Base-by-base conservation (phyloP, 306 rosid species). In the Pterocarpus santalinus region DNA sequence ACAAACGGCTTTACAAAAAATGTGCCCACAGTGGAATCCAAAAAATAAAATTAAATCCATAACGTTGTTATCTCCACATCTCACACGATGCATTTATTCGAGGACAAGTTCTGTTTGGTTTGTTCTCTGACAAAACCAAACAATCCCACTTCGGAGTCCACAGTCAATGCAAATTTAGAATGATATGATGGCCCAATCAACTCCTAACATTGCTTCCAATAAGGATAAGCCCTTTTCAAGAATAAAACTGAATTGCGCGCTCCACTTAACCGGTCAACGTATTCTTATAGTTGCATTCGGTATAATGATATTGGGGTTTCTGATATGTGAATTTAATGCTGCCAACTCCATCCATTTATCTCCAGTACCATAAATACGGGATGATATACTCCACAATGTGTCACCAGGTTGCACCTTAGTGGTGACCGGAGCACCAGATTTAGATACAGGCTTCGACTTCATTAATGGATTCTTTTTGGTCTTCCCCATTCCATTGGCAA, bases 401-500 rank as follows among this genome's bases (percentile, higher is more conserved):
- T 95, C 96, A 51, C 94, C 96, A 2, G 90, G 87, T 73, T 89
- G 91, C 72, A 83, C 97, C 55, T 91, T 89, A 57, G 90, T 78
- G 38, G 87, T 83, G 38, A 82, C 85, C 0, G 84, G 73, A 66
- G 68, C 68, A 60, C 77, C 58, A 35, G 91, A 80, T 83, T 90
- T 89, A 2, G 90, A 34, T 34, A 80, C 86, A 64, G 43, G 60
- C 84, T 86, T 91, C 52, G 96, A 72, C 88, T 90, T 95, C 83
- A 89, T 15, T 6, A 85, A 39, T 47, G 90, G 90, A 77, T 91
- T 85, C 77, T 89, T 90, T 73, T 82, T 87, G 83, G 61, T 69
- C 81, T 93, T 95, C 17, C 97, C 93, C 97, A 91, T 91, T 77
- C 98, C 99, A 74, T 90, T 91, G 5, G 98, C 98, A 65, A 95